Evolutionary conservation across 441 rosid species (phyloP), one percentile per base, ranked within the genome.

Genomic region (Eruca vesicaria): DNA sequence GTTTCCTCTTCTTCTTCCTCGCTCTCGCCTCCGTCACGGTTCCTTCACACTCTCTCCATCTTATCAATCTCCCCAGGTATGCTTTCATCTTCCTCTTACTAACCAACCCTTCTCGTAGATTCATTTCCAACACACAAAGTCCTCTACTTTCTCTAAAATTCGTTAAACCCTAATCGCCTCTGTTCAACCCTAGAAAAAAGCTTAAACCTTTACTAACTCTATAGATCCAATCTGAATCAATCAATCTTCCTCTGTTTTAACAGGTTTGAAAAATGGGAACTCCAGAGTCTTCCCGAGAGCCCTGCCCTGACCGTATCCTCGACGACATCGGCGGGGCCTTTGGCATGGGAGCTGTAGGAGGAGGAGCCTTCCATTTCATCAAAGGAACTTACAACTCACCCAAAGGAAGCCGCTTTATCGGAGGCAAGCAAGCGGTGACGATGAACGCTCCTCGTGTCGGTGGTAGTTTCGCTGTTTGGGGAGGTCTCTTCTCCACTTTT

Each of bases 261-360:
- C 31, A 75, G 74, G 69, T 29, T 43, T 65, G 1, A 23, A n/a
- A n/a, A 45, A 19, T 33, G 59, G 9, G 18, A 15, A 86, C 94
- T 4, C 92, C 94, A 20, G 94, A 89, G 76, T 81, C 90, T 55
- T 87, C 91, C 3, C 75, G 92, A 20, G 94, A 89, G 64, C 94
- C 94, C 12, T 89, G 94, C 78, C 94, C 94, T 43, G 94, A 87
- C 72, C 88, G 94, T 57, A 87, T 89, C 43, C 91, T 89, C 0
- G 94, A 89, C 65, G 94, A 89, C 74, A 61, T 86, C 33, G 94
- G 94, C 31, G 94, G 94, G 62, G 90, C 94, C 7, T 87, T 89
- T 63, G 94, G 92, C 21, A 89, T 89, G 94, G 94, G 94, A 52
- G 90, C 92, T 0, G 88, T 89, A 8, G 94, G 94, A 64, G 94